Evolutionary conservation across 2,329 filamentous ascomycete species (phyloP), one percentile per base, ranked within the genome.

Genomic region (Cercospora zeae-maydis): DNA sequence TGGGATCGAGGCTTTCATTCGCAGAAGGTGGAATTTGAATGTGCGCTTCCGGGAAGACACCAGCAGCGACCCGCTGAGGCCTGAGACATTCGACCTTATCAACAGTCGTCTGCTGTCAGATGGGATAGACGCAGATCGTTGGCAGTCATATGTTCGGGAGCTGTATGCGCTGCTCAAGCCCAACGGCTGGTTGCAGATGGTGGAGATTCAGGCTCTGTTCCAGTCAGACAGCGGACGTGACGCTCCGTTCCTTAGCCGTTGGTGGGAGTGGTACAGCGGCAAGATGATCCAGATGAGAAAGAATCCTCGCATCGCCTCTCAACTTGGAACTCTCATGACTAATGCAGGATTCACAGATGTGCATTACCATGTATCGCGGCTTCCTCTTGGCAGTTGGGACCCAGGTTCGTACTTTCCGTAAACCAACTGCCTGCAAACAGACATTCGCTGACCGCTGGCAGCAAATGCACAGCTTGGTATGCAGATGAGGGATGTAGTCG

Each of bases 141-240:
- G 93, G 93, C 77, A 79, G 60, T 82, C 82, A 33, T 96, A 96
- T 75, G 76, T 96, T 67, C 80, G 82, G 69, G 93, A 96, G 69
- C 89, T 96, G 64, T 84, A 86, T 67, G 82, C 85, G 21, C 83
- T 92, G 9, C 79, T 93, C 66, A 88, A 86, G 56, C 88, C 87
- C 5, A 89, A 88, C 1, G 92, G 93, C 1, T 96, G 92, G 91
- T 84, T 90, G 63, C 92, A 96, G 73, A 88, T 96, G 83, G 85
- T 91, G n/a, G 93, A 96, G 73, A 84, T 93, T 70, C 92, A 96
- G 72, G 88, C 88, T 75, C 91, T 92, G 67, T 87, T 91, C 27
- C 93, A 96, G 75, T 96, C 91, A 0, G 92, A 92, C 4, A 86
- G 85, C 34, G 65, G 71, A 3, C 52, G 51, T 27, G 66, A 67